Percentiles rank a stretch among this genome's conserved stretches.
phyloP scores from a whole-genome alignment of 2,329 filamentous ascomycete genomes.

The Stagonosporopsis rhizophila region DNA sequence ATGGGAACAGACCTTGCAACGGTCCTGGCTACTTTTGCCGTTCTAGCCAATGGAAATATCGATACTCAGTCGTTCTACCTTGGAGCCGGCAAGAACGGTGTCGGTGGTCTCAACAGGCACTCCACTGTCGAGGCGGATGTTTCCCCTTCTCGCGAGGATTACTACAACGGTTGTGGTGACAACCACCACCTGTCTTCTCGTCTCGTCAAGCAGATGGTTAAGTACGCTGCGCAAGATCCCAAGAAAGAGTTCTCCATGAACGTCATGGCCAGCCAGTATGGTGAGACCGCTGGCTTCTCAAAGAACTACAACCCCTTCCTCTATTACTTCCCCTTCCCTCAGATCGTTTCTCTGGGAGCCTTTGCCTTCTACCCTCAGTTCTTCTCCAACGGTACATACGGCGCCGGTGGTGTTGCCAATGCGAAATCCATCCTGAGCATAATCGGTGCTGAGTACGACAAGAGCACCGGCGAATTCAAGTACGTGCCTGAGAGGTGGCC shows the following conservation, averaged over 20 bases:
- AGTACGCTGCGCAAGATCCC: conserved; percentile 25
- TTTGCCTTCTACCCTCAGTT: conserved; percentile 36
- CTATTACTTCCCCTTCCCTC: conserved; percentile 46
- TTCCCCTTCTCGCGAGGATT: conserved; percentile 45
- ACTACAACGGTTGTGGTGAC: conserved; percentile 47
- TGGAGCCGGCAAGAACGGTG: conserved; percentile 27
- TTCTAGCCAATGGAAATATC: conserved; percentile 31
- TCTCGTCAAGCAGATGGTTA: conserved; percentile 25
- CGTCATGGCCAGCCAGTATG: conserved; percentile 35
- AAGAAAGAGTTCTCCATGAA: conserved; percentile 36
- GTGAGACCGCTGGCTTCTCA: conserved; percentile 52
- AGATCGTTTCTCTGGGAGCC: conserved; percentile 58
- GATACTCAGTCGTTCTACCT: conserved; percentile 30
- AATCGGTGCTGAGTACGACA: conserved; percentile 57
- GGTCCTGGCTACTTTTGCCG: conserved; percentile 39
- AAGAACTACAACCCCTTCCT: conserved; percentile 54
- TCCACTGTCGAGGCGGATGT: conserved; percentile 50
- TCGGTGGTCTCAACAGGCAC: conserved; percentile 49
- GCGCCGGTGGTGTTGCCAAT: conserved; percentile 45
- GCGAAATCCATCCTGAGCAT: conserved; percentile 50
- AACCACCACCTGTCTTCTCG: conserved; percentile 52
- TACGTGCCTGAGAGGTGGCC: conserved; percentile 60
- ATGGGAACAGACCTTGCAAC: conserved; percentile 39
- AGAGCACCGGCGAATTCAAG: conserved; percentile 54
- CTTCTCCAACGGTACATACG: conserved; percentile 49